phyloP scores from a whole-genome alignment of 1,284 basidiomycete species.

The Microbotryum lychnidis-dioicae region DNA sequence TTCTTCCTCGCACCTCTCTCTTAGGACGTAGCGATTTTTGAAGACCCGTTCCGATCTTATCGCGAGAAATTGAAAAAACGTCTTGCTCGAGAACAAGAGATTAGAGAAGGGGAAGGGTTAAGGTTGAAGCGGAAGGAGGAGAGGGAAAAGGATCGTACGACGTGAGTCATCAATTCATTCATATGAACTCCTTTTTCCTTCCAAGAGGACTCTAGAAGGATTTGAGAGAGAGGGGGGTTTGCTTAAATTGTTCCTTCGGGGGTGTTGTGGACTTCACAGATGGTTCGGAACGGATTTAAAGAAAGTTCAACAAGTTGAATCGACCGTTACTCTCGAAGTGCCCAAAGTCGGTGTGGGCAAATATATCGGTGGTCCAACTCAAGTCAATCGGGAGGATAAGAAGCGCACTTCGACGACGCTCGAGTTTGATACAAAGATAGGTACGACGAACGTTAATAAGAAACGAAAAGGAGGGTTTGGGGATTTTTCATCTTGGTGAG shows the following conservation, averaged over 20 bases:
- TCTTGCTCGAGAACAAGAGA: conserved; percentile 52
- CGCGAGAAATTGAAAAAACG: conserved; percentile 65
- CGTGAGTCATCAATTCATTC: conserved; percentile 14
- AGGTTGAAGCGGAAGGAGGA: conserved; percentile 42
- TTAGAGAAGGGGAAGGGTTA: conserved; percentile 30
- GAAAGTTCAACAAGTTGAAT: background rate
- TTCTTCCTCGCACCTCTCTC: too few relatives aligned
- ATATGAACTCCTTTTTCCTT: too few relatives aligned
- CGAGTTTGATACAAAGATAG: conserved; percentile 37
- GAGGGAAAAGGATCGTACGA: conserved; percentile 48
- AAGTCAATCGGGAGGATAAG: conserved; percentile 17
- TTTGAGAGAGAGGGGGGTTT: too few relatives aligned
- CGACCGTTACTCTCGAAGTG: background rate
- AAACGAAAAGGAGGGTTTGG: conserved; percentile 70
- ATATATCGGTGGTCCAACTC: conserved; percentile 37
- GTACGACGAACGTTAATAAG: conserved; percentile 51
- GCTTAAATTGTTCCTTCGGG: too few relatives aligned
- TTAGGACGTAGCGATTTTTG: conserved; percentile 36
- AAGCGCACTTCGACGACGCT: conserved; percentile 43
- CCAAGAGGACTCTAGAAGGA: too few relatives aligned
- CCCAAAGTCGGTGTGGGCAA: conserved; percentile 40
- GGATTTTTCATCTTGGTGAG: conserved; percentile 48
- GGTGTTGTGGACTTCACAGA: conserved; percentile 3
- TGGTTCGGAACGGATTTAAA: conserved; percentile 35
- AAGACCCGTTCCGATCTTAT: conserved; percentile 79